Percentiles rank a stretch among this genome's conserved stretches.
Evolutionary conservation across 257 asterid species (phyloP).

Genomic region (Gentiana dahurica): DNA sequence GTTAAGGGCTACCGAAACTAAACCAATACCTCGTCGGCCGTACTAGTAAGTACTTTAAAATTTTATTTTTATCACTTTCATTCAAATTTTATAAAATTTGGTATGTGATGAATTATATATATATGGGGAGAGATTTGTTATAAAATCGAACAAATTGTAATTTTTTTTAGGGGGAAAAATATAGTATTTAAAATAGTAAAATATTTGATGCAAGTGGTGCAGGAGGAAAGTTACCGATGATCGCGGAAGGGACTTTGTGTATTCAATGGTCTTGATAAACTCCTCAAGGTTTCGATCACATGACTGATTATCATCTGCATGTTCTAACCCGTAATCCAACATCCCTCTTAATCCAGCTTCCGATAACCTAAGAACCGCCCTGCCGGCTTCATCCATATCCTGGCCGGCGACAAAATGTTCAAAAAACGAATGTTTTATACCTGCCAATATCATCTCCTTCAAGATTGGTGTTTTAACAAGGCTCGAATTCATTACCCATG

Average conservation of each 20-base stretch:
- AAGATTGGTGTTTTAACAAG: slow-evolving; percentile 29
- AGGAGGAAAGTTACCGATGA: slow-evolving; percentile 30
- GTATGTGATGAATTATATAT: no score
- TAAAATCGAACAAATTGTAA: no score
- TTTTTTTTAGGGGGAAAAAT: no score
- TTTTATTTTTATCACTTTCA: no score
- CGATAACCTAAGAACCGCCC: slow-evolving; percentile 33
- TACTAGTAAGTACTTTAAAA: no score
- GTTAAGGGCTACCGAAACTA: no score
- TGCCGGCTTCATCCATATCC: slow-evolving; percentile 29
- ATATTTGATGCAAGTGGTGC: no score
- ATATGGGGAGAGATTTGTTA: no score
- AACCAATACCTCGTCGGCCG: no score
- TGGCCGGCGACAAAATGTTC: slow-evolving; percentile 76
- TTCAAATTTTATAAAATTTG: no score
- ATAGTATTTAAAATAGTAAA: no score
- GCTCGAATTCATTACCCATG: slow-evolving; percentile 38
- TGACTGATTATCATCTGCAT: slow-evolving; percentile 39
- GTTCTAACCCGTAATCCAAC: slow-evolving; percentile 85
- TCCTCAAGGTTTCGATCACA: slow-evolving; percentile 44
- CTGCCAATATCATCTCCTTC: slow-evolving; percentile 19
- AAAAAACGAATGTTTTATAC: slow-evolving; percentile 38
- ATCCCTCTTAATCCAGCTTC: slow-evolving; percentile 46
- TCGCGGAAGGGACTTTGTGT: slow-evolving; percentile 18
- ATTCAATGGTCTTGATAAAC: slow-evolving; percentile 40